Evolutionary conservation across 163 green algal species (phyloP).

Genomic region (Smithsoniella earleae): DNA sequence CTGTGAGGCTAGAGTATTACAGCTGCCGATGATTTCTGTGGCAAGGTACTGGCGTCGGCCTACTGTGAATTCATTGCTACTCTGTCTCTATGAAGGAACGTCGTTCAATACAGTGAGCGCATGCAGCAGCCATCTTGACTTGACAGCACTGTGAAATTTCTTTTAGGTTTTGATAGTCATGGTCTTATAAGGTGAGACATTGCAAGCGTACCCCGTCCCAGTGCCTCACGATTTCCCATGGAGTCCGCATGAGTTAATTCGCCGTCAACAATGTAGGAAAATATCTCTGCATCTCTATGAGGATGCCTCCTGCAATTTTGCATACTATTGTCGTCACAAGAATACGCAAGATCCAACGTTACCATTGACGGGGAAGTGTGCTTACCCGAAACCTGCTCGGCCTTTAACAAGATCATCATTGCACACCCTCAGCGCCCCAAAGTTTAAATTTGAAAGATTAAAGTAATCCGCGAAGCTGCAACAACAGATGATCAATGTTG

Average conservation of each 20-base stretch:
- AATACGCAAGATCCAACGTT: neutral
- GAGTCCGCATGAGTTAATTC: slow-evolving; percentile 55
- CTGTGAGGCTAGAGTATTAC: neutral
- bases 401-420: slow-evolving; percentile 72
- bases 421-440: slow-evolving; percentile 56
- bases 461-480: slow-evolving; percentile 58
- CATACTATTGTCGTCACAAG: neutral
- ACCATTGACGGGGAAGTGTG: neutral
- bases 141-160: too few species aligned
- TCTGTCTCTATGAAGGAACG: neutral
- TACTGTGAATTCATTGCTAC: too few species aligned
- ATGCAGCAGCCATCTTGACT: too few species aligned
- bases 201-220: slow-evolving; percentile 39
- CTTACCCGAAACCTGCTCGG: slow-evolving; percentile 57
- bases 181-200: too few species aligned
- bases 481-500: neutral
- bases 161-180: too few species aligned
- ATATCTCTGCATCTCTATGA: slow-evolving; percentile 68
- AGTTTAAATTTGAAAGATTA: slow-evolving; percentile 43
- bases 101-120: neutral
- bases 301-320: slow-evolving; percentile 47
- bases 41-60: too few species aligned
- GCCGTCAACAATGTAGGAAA: slow-evolving; percentile 58
- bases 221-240: slow-evolving; percentile 61
- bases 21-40: neutral